Evolutionary conservation across 805 yeast genomes (phyloP).

Genomic region (Metschnikowia gruessii): DNA sequence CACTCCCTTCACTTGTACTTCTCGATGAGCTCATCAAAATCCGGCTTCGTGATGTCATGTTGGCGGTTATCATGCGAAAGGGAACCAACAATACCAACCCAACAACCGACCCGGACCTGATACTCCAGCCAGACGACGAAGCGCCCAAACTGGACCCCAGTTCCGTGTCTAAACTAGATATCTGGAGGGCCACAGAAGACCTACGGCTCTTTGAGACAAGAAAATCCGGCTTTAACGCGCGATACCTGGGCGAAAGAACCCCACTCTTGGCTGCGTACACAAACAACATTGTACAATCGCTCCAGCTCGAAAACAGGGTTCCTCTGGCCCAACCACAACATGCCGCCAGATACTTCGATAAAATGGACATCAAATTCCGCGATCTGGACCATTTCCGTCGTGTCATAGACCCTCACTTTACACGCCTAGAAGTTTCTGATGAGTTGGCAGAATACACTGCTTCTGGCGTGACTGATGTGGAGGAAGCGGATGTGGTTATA

Average conservation of each 20-base stretch:
- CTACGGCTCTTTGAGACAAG: slow-evolving; percentile 18
- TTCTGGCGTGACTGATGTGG: not conserved
- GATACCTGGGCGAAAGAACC: slow-evolving; percentile 12
- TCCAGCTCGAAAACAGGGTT: not conserved
- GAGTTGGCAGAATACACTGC: not conserved
- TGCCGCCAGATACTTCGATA: not conserved
- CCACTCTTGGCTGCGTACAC: slow-evolving; percentile 13
- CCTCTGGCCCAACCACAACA: too few species aligned
- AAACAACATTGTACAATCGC: slow-evolving; percentile 6
- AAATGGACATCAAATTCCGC: not conserved
- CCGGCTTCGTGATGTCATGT: slow-evolving; percentile 18
- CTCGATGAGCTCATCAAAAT: slow-evolving; percentile 22
- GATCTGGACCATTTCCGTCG: slow-evolving; percentile 4
- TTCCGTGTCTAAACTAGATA: slow-evolving; percentile 11
- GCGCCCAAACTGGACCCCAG: not conserved
- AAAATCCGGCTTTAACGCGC: slow-evolving; percentile 12
- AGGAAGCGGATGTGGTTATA: too few species aligned
- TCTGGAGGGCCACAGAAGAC: slow-evolving; percentile 12
- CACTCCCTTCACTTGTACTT: slow-evolving; percentile 17
- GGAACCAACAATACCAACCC: slow-evolving; percentile 2
- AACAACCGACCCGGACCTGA: not conserved
- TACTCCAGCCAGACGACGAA: not conserved
- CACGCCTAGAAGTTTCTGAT: not conserved
- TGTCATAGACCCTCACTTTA: not conserved
- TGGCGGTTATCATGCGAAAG: slow-evolving; percentile 15